Conservation (phyloP, 2,329 filamentous ascomycete species). For the Didymella keratinophila region DNA sequence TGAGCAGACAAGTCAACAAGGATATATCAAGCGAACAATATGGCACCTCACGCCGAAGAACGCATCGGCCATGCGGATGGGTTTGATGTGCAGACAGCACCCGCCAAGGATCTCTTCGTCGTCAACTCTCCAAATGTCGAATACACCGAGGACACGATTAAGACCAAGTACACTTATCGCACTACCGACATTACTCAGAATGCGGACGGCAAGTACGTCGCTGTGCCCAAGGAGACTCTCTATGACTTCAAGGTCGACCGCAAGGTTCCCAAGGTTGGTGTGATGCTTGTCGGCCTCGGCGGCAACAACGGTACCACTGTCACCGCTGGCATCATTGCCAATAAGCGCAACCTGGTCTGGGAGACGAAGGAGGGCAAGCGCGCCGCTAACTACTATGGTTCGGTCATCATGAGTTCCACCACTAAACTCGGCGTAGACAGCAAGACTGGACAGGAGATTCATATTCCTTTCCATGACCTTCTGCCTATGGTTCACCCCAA, state of each 20-base stretch:
- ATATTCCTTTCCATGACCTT: slow-evolving; percentile 93
- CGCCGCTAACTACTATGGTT: slow-evolving; percentile 96
- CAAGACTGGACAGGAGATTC: slow-evolving; percentile 86
- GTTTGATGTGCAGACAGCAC: slow-evolving; percentile 53
- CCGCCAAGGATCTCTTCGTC: slow-evolving; percentile 73
- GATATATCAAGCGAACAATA: slow-evolving; percentile 57
- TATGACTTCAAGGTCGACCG: slow-evolving; percentile 99
- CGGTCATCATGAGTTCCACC: slow-evolving; percentile 95
- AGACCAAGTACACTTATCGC: slow-evolving; percentile 94
- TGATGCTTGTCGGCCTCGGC: slow-evolving; percentile 98
- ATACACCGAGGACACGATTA: slow-evolving; percentile 88
- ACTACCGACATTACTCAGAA: slow-evolving; percentile 82
- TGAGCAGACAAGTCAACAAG: slow-evolving; percentile 34
- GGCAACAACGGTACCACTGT: slow-evolving; percentile 99
- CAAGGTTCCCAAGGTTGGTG: slow-evolving; percentile 88
- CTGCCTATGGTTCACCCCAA: slow-evolving; percentile 98
- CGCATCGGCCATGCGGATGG: slow-evolving; percentile 64
- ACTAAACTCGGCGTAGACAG: slow-evolving; percentile 93
- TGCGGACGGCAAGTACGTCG: slow-evolving; percentile 78
- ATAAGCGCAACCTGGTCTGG: slow-evolving; percentile 85
- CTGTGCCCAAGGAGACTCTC: slow-evolving; percentile 83
- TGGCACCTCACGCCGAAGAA: slow-evolving; percentile 93
- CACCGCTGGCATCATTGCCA: slow-evolving; percentile 95
- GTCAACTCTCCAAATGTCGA: slow-evolving; percentile 92
- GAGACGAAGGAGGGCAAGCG: slow-evolving; percentile 90